Base-by-base conservation (phyloP, 2,329 filamentous ascomycete species). In the Monilinia fructigena region DNA sequence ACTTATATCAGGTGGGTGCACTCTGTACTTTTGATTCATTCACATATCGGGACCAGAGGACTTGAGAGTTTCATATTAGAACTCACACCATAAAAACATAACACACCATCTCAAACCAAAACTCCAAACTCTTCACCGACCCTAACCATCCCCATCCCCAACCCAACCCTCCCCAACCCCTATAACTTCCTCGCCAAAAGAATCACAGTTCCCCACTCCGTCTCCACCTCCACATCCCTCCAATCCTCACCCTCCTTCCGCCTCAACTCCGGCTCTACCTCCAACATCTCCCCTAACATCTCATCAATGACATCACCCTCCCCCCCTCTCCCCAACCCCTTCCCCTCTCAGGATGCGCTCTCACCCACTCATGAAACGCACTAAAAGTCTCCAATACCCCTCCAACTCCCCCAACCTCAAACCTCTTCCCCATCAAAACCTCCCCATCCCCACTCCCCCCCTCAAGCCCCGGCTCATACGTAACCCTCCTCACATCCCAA, bases 311-410 rank as follows among this genome's bases (percentile, higher is more conserved):
- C 73, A 76, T 90, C 87, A 1, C 86, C 86, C 10, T 78, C 69
- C 2, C 86, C 86, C 7, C 85, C 86, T 38, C 83, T 81, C 5
- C 76, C 79, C 71, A 80, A 78, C 65, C 80, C 80, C 74, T 79
- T 82, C 48, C 71, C 48, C 71, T 73, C 50, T 82, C 81, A 2
- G 83, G 82, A 76, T 88, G 80, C 14, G 79, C 80, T 68, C 85
- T 82, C 70, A 80, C 79, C 87, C 87, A 90, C 38, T 79, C 82
- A 72, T 81, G 81, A 75, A 82, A 87, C 52, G 82, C 78, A 74
- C 85, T 88, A 74, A 85, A 89, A 0, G 87, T 89, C 70, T 78
- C 66, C 83, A 75, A 75, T 88, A 89, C n/a, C 80, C 81, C 77
- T 87, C 86, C 64, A 86, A 80, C 72, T 85, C 80, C 1, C 83